Percentiles rank a stretch among this genome's conserved stretches.
Conservation (phyloP, 2,329 filamentous ascomycete species). For the Microsporum ferrugineum region DNA sequence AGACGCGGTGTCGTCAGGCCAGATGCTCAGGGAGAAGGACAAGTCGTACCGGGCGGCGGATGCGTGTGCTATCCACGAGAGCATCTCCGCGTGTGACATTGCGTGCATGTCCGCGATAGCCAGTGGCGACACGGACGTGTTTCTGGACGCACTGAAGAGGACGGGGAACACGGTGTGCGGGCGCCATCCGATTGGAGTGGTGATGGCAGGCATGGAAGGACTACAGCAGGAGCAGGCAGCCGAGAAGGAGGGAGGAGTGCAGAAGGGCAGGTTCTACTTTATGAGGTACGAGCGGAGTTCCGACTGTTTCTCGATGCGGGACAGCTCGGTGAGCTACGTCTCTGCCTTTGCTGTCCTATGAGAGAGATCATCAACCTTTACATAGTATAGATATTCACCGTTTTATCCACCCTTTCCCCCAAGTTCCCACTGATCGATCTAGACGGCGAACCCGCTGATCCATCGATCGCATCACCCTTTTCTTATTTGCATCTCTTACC, state of each 20-base stretch:
- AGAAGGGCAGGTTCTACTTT: constrained; percentile 56
- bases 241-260: constrained; percentile 13
- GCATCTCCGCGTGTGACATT: constrained; percentile 68
- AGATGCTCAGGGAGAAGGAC: constrained; percentile 22
- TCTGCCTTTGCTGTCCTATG: constrained; percentile 75
- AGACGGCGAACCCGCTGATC: background rate
- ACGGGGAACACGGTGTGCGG: constrained; percentile 92
- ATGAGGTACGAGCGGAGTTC: constrained; percentile 80
- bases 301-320: constrained; percentile 52
- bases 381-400: too few relatives aligned
- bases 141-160: constrained; percentile 54
- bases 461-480: background rate
- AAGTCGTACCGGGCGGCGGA: constrained; percentile 25
- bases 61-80: constrained; percentile 57
- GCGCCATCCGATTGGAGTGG: constrained; percentile 83
- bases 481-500: background rate
- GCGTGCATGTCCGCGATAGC: constrained; percentile 76
- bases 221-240: constrained; percentile 33
- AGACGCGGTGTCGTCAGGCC: constrained; percentile 21
- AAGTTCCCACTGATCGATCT: background rate
- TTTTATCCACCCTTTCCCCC: background rate
- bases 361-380: constrained; percentile 2
- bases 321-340: constrained; percentile 90
- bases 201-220: constrained; percentile 75
- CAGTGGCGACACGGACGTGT: constrained; percentile 58